Conservation (phyloP, 805 yeast genomes). For the Ogataea corticis region DNA sequence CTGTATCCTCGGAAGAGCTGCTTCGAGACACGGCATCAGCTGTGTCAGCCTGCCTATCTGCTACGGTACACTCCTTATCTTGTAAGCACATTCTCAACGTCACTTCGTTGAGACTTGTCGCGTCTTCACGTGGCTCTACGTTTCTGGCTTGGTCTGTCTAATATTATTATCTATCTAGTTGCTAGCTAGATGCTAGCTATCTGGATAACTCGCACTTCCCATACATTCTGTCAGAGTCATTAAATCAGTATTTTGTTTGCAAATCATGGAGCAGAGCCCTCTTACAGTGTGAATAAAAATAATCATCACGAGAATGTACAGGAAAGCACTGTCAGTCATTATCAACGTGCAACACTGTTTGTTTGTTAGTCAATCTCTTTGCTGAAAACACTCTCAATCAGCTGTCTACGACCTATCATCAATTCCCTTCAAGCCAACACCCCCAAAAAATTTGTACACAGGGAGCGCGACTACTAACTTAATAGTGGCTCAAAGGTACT, state of each 20-base stretch:
- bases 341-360: neutral
- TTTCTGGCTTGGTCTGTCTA: too few species aligned
- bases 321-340: neutral
- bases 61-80: too few species aligned
- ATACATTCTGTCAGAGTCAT: conserved; percentile 43
- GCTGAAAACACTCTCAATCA: conserved; percentile 21
- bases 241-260: conserved; percentile 51
- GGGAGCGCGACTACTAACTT: conserved; percentile 46
- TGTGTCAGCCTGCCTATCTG: too few species aligned
- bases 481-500: conserved; percentile 35
- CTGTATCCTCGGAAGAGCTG: too few species aligned
- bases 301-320: conserved; percentile 24
- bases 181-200: too few species aligned
- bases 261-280: conserved; percentile 39
- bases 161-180: too few species aligned
- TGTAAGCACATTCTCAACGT: too few species aligned
- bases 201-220: neutral
- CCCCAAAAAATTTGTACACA: conserved; percentile 51
- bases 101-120: too few species aligned
- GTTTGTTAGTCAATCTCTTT: neutral
- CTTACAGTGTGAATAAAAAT: conserved; percentile 56
- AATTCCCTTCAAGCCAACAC: conserved; percentile 45
- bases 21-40: too few species aligned
- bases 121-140: too few species aligned
- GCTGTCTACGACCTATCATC: conserved; percentile 51